Percentiles rank a stretch among this genome's conserved stretches.
These are phyloP conservation scores for Solanum pinnatisectum DNA, from an alignment of 257 asterid genomes.

Conservation along the genomic window DNA sequence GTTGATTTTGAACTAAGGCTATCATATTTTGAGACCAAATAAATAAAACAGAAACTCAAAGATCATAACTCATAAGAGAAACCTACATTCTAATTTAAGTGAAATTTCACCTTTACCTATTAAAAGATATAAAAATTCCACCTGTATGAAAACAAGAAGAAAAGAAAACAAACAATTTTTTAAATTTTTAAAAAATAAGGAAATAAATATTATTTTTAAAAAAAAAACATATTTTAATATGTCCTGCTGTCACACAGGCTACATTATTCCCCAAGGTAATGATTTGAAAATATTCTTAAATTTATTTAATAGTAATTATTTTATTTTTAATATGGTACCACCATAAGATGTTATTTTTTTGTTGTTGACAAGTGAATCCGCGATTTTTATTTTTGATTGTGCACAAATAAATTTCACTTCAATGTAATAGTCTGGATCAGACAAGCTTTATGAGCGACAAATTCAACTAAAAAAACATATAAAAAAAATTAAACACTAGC, in stretches of 20 bases:
- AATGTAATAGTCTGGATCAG: too few species aligned
- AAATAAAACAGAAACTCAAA: too few species aligned
- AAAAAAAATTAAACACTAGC: too few species aligned
- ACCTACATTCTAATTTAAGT: too few species aligned
- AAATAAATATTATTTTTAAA: too few species aligned
- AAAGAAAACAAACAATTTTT: background rate
- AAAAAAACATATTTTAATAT: background rate
- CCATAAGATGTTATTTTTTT: background rate
- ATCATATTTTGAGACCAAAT: too few species aligned
- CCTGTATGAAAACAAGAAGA: background rate
- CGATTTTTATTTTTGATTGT: background rate
- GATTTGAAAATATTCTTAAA: slow-evolving; percentile 2
- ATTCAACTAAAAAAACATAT: too few species aligned
- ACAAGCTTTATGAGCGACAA: background rate
- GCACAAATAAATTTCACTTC: background rate
- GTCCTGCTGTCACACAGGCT: background rate
- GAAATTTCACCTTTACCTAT: background rate
- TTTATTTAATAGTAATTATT: background rate
- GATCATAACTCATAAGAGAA: background rate
- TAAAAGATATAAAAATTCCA: background rate
- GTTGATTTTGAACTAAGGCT: too few species aligned
- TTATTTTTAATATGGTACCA: background rate
- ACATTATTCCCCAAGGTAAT: background rate
- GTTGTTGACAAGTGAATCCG: background rate
- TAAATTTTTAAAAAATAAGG: background rate